Evolutionary conservation across 179 eudicot species (phyloP).

Genomic region (Beta macrorhiza): DNA sequence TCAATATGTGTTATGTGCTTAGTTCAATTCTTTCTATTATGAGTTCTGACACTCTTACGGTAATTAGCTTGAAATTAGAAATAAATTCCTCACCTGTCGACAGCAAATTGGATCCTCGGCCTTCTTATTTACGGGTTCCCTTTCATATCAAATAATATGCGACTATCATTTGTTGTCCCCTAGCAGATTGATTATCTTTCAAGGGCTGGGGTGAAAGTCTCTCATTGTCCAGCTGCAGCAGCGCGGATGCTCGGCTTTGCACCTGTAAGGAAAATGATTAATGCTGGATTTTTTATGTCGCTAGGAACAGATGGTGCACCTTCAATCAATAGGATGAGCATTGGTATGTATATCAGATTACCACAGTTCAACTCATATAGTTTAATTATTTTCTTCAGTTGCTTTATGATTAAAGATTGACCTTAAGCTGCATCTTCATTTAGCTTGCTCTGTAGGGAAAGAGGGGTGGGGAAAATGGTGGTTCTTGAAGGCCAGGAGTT

Average conservation of each 20-base stretch:
- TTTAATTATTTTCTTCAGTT: not conserved
- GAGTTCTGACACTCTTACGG: too few relatives aligned
- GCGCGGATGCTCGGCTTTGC: constrained; percentile 97
- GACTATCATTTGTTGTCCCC: not conserved
- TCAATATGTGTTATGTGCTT: too few relatives aligned
- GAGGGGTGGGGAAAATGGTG: not conserved
- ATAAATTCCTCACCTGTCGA: not conserved
- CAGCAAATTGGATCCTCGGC: not conserved
- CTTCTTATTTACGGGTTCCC: not conserved
- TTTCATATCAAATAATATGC: not conserved
- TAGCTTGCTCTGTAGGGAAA: not conserved
- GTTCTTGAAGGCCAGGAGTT: not conserved
- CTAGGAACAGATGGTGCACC: constrained; percentile 96
- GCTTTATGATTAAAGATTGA: not conserved
- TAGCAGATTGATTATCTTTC: constrained; percentile 67
- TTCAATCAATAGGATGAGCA: constrained; percentile 96
- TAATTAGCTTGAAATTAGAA: not conserved
- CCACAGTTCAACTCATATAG: not conserved
- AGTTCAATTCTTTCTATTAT: too few relatives aligned
- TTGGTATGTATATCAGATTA: constrained; percentile 40
- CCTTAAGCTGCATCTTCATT: constrained; percentile 4
- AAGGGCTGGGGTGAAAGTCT: constrained; percentile 74
- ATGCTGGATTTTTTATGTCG: constrained; percentile 78
- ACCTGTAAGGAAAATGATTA: constrained; percentile 77
- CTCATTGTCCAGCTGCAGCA: constrained; percentile 97